Evolutionary conservation across 1,284 basidiomycete species (phyloP).

Genomic region (Marasmius oreades): DNA sequence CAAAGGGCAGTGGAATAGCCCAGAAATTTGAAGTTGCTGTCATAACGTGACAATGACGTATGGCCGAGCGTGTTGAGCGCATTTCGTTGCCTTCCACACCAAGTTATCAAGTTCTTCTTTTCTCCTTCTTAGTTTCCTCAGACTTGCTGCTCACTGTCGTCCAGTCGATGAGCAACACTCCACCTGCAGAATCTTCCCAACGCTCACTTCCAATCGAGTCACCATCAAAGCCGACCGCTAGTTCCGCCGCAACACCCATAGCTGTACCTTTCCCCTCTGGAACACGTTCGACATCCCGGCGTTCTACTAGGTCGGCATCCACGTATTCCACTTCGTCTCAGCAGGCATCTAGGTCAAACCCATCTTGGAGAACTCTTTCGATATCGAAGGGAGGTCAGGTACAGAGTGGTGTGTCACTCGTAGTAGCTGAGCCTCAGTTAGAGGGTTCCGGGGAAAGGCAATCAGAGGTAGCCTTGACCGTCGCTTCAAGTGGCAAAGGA

Average conservation of each 20-base stretch:
- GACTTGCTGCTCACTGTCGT: neutral
- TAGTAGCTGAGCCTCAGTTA: neutral
- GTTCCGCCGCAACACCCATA: neutral
- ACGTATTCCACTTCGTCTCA: neutral
- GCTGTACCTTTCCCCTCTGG: neutral
- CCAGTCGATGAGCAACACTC: conserved; percentile 2
- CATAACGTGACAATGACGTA: neutral
- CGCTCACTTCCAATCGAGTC: neutral
- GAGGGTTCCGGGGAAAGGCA: neutral
- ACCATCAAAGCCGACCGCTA: neutral
- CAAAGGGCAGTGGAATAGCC: too few species aligned
- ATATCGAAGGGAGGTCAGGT: neutral
- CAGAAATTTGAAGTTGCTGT: too few species aligned
- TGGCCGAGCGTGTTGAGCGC: neutral
- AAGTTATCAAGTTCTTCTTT: too few species aligned
- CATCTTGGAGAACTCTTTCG: conserved; percentile 1
- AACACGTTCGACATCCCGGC: neutral
- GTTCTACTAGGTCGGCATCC: neutral
- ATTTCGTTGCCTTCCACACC: too few species aligned
- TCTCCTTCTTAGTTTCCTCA: neutral
- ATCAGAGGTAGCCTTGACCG: neutral
- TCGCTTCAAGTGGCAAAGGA: neutral
- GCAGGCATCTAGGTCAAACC: neutral
- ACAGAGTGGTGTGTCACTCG: neutral
- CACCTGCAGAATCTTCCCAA: neutral